phyloP scores from a whole-genome alignment of 2,329 filamentous ascomycete genomes.

The Colletotrichum camelliae region DNA sequence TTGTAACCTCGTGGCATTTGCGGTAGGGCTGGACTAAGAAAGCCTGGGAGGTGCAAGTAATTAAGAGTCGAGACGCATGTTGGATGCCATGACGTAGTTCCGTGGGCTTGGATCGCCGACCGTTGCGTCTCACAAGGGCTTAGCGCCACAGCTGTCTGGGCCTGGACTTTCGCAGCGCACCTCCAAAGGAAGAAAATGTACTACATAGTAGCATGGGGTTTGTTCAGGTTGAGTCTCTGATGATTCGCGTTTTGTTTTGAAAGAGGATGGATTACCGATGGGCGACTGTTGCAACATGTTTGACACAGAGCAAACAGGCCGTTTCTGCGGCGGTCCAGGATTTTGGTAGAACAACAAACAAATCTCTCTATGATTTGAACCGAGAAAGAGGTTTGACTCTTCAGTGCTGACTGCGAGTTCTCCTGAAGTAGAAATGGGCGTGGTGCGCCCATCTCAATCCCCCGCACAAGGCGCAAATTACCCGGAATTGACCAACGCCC shows the following conservation, averaged over 20 bases:
- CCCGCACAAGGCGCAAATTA: background rate
- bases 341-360: background rate
- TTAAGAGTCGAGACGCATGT: background rate
- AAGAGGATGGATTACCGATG: background rate
- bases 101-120: background rate
- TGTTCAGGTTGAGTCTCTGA: fast-evolving
- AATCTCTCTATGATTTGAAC: background rate
- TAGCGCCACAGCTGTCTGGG: background rate
- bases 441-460: fast-evolving
- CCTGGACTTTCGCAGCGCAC: background rate
- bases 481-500: background rate
- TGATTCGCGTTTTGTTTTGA: background rate
- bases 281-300: background rate
- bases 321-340: background rate
- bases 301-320: background rate
- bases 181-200: background rate
- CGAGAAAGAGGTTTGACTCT: background rate
- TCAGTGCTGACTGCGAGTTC: background rate
- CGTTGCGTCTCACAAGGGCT: background rate
- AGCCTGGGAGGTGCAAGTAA: background rate
- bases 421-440: background rate
- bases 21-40: background rate
- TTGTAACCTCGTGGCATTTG: background rate
- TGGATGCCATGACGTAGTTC: conserved; percentile 12
- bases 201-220: background rate